Evolutionary conservation across 768 basidiomycete species (phyloP), one percentile per base, ranked within the genome.

Genomic region (Termitomyces heimii): DNA sequence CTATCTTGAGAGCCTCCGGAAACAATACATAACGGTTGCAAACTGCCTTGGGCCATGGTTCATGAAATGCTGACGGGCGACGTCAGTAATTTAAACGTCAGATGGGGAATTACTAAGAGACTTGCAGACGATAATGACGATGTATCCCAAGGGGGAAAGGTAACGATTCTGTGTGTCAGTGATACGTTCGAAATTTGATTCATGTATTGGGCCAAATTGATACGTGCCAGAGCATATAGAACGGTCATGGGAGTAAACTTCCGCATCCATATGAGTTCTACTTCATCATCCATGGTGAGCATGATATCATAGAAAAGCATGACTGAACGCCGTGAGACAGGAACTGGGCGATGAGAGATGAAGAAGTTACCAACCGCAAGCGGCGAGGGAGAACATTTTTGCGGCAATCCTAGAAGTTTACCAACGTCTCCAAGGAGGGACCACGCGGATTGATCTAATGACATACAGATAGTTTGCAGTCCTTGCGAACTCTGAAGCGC

Each of bases 291-390:
- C 39, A 73, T 65, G 4, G 73, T 75, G n/a, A 75, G 58, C 28
- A 56, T 43, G 8, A 73, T 71, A 50, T 75, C 73, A 52, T 73
- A 75, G 58, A 71, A 73, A 4, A 73, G 59, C 71, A 73, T 71
- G 18, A 72, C 73, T 73, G 28, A 16, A 44, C 6, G 13, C 3
- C 5, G 14, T 44, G 24, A 44, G 43, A 9, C 24, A 16, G 6
- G 24, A n/a, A n/a, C n/a, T n/a, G n/a, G n/a, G n/a, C n/a, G n/a
- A n/a, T n/a, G n/a, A n/a, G n/a, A n/a, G n/a, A n/a, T n/a, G n/a
- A 16, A 24, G 24, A 44, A n/a, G n/a, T n/a, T n/a, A 44, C 24
- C 14, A 26, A 44, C 43, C 43, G 13, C 43, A 44, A 6, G 43
- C 3, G 3, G 43, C 43, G 7, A 44, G 24, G 6, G 43, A 44